Percentiles rank a stretch among this genome's conserved stretches.
Evolutionary conservation across 768 basidiomycete genomes (phyloP).

Genomic region (Suillus plorans): DNA sequence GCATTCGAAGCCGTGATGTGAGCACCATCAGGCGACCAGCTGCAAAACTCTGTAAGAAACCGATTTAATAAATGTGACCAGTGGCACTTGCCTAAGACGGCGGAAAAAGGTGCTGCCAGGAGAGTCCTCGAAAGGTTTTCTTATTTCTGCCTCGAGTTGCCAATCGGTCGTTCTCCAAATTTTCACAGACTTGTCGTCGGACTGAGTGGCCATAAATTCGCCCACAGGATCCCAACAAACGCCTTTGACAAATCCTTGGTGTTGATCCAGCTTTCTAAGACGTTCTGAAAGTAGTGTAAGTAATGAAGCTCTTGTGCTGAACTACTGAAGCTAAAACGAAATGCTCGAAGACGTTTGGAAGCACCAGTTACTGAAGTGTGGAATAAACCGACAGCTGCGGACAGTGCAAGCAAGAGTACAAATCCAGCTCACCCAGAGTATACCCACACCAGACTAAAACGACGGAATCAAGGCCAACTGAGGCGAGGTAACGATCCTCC

Average conservation of each 20-base stretch:
- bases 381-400: background rate
- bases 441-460: conserved; percentile 94
- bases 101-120: conserved; percentile 95
- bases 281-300: conserved; percentile 53
- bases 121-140: conserved; percentile 89
- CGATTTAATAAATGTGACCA: background rate
- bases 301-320: background rate
- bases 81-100: conserved; percentile 64
- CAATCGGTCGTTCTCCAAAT: conserved; percentile 96
- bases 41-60: conserved; percentile 28
- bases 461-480: conserved; percentile 88
- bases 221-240: conserved; percentile 99
- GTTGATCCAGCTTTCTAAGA: conserved; percentile 78
- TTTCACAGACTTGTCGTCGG: conserved; percentile 94
- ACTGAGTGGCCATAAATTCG: conserved; percentile 95
- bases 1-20: conserved; percentile 98
- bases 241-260: conserved; percentile 97
- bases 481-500: conserved; percentile 88
- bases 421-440: conserved; percentile 66
- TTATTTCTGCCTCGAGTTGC: conserved; percentile 80
- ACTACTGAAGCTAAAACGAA: background rate
- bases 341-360: background rate
- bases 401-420: background rate
- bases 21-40: conserved; percentile 99
- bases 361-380: background rate